Base-by-base conservation (phyloP, 2,329 filamentous ascomycete genomes). In the Monilinia polystroma region DNA sequence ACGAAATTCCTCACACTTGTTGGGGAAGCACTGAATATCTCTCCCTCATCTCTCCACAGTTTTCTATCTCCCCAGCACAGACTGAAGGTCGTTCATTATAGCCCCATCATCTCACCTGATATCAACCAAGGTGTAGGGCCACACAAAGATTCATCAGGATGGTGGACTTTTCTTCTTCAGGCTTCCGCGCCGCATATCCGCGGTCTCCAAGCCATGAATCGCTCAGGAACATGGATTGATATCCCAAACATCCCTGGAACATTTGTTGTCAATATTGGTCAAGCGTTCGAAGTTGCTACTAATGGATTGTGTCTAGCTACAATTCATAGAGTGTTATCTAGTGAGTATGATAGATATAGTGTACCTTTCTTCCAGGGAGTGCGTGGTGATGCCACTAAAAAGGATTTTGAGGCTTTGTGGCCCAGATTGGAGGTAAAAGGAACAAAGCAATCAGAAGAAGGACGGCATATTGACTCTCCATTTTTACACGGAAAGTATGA, bases 111-210 rank as follows among this genome's bases (percentile, higher is more conserved):
- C 49, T 62, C 55, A 43, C n/a, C 45, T 23, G 43, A 45, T 23
- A 47, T 62, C 4, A 45, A 45, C 45, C 64, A 66, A 54, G 64
- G 64, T n/a, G 64, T 62, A 11, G 64, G 64, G 2, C 56, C 64
- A 4, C 56, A 66, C 16, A 66, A 62, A 62, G 64, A 66, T 47
- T 66, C 64, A 38, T 66, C 64, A 18, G 64, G 64, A 60, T 62
- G 56, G 64, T 66, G 47, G 64, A 66, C 64, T 2, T 66, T 66
- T 6, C 56, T 66, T 10, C 56, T 66, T 1, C 64, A 66, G 54
- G 64, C 64, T 11, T 66, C 64, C 8, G 38, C 64, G 8, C 64
- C 56, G 47, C 64, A 66, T 20, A 62, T 66, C 5, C 55, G 47
- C 60, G 56, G 64, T 20, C 54, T 66, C 23, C 55, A 66, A 62